Evolutionary conservation across 345 rosid species (phyloP), one percentile per base, ranked within the genome.

Genomic region (Euphorbia pulcherrima): DNA sequence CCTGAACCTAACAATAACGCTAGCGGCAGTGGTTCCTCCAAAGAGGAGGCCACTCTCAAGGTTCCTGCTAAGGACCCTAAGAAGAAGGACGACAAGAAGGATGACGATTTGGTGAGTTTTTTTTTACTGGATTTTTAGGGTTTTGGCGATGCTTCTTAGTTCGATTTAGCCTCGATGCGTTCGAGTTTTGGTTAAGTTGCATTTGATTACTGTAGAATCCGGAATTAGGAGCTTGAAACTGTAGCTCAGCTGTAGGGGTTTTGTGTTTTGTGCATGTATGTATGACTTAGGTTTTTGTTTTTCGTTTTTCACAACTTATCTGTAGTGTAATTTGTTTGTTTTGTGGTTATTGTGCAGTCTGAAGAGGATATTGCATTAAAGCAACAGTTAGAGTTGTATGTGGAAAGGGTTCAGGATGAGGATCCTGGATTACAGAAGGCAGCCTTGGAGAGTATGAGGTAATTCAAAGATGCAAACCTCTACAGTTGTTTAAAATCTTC

Each of bases 401-500:
- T 92, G 26, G 99, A 94, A 76, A 83, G 99, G 73, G 90, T 86
- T 76, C 97, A 89, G 82, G 99, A 92, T 74, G 70, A 93, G 64
- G 89, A 94, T 71, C 89, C 93, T 12, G 93, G 83, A 46, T 69
- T 92, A 72, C 97, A 94, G 89, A 92, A 84, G 83, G 81, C 77
- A 60, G 97, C 99, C 37, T 86, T 94, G 47, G 96, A 94, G 80
- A 91, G 92, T 82, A 87, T 94, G 97, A 94, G 96, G 99, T 94
- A 73, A 56, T 65, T 56, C 23, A n/a, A 64, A 46, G 14, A 30
- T 37, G 46, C 3, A n/a, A 55, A 52, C 24, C 21, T 66, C 35
- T 60, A 8, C 0, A 17, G 6, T 27, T 40, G 16, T 20, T 61
- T 44, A 14, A 40, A 41, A 14, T 27, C 40, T 58, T 8, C 40